Base-by-base conservation (phyloP, 2,329 filamentous ascomycete species). In the Cucurbitaria berberidis region DNA sequence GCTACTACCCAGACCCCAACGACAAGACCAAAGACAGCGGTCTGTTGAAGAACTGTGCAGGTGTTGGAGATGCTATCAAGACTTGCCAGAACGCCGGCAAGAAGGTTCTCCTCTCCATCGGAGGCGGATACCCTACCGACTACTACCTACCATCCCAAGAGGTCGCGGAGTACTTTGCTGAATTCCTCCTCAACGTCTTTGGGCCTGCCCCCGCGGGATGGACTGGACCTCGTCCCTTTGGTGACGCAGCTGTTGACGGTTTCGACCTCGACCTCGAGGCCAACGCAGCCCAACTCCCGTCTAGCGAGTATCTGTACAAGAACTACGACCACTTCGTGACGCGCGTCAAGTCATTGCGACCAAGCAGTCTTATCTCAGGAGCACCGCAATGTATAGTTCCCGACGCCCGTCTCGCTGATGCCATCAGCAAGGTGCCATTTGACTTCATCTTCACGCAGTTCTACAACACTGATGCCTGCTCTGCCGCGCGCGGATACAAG, bases 361-460 rank as follows among this genome's bases (percentile, higher is more conserved):
- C 64, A 29, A 66, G 67, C 52, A 48, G 84, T 77, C 72, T 84
- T 57, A 78, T 84, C 57, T 82, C 81, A 5, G 80, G 73, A 16
- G 80, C 82, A 2, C 82, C 82, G n/a, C 81, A 84, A 60, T 84
- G 82, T 58, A 42, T 72, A 8, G 65, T 79, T 19, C 80, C 81
- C 2, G 82, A 84, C 59, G 59, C 62, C 19, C 77, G 66, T 67
- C 74, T 84, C 21, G 66, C 69, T n/a, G 46, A 74, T 32, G 78
- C 80, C 7, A 81, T 84, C 48, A 40, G 53, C 15, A 72, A 72
- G 29, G 72, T 80, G 8, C 55, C 57, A 9, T 82, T 84, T 60
- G 82, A 84, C 64, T 83, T 81, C 60, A 62, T 84, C 57, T 84
- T 80, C 70, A 74, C 82, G 30, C 82, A 84, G 55, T 84, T 82